Evolutionary conservation across 75 land plant species (phyloP).

Genomic region (Pinus albicaulis): DNA sequence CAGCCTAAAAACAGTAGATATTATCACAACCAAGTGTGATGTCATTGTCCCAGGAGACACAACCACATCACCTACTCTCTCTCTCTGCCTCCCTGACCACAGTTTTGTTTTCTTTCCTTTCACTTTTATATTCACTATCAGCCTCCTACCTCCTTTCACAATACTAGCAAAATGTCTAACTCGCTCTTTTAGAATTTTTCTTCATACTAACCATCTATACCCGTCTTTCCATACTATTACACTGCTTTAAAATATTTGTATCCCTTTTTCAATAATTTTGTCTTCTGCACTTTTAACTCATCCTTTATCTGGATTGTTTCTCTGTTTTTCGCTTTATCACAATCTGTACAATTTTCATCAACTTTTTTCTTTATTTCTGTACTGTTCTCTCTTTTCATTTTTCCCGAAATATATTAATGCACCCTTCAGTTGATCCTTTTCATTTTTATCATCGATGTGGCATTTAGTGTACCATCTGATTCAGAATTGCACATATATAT

Average conservation of each 20-base stretch:
- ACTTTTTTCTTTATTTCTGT: not conserved
- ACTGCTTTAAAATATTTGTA: too few species aligned
- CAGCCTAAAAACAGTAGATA: conserved; percentile 5
- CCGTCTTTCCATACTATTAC: not conserved
- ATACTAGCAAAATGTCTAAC: conserved; percentile 7
- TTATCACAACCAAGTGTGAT: conserved; percentile 5
- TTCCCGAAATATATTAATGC: not conserved
- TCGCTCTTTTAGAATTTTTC: not conserved
- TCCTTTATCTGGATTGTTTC: too few species aligned
- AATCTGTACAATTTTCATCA: not conserved
- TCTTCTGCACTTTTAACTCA: not conserved
- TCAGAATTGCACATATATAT: not conserved
- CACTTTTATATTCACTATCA: not conserved
- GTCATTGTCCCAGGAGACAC: conserved; percentile 14
- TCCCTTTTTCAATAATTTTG: not conserved
- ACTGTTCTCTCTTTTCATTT: not conserved
- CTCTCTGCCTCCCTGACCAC: conserved; percentile 2
- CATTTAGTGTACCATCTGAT: not conserved
- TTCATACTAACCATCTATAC: not conserved
- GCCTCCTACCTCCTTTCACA: not conserved
- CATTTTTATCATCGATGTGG: not conserved
- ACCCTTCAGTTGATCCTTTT: not conserved
- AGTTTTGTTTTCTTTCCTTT: not conserved
- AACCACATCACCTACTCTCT: conserved; percentile 13
- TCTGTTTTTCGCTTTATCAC: not conserved